Evolutionary conservation across 2,329 filamentous ascomycete genomes (phyloP).

Genomic region (Venturia asperata): DNA sequence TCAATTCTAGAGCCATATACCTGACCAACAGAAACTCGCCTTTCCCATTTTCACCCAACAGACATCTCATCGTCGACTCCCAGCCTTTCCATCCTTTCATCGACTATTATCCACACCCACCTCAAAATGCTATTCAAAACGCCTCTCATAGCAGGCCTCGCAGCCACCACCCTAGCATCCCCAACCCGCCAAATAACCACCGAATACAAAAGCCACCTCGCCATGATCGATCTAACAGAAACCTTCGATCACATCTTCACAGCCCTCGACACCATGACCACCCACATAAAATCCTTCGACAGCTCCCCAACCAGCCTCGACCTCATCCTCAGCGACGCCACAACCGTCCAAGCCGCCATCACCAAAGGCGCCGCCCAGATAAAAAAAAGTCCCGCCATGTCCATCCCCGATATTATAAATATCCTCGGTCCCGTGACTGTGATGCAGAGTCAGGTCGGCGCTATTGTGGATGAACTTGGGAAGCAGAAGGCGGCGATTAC

Average conservation of each 20-base stretch:
- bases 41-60: not conserved
- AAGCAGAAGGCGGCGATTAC: not conserved
- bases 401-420: conserved; percentile 1
- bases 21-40: not conserved
- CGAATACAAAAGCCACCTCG: not conserved
- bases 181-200: not conserved
- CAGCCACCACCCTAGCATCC: not conserved
- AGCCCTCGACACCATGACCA: conserved; percentile 4
- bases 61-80: not conserved
- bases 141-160: not conserved
- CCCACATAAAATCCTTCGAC: not conserved
- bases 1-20: not conserved
- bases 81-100: not conserved
- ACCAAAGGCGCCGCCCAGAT: conserved; percentile 1
- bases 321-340: conserved; percentile 1
- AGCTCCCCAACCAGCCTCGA: not conserved
- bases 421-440: conserved; percentile 14
- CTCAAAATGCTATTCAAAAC: conserved; percentile 8
- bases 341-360: not conserved
- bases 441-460: conserved; percentile 12
- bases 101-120: not conserved
- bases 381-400: not conserved
- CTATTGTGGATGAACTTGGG: not conserved
- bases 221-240: conserved; percentile 3
- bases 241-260: conserved; percentile 15